These are phyloP conservation scores for Breviolum minutum DNA, from an alignment of 73 alveolate genomes.

Conservation along the genomic window DNA sequence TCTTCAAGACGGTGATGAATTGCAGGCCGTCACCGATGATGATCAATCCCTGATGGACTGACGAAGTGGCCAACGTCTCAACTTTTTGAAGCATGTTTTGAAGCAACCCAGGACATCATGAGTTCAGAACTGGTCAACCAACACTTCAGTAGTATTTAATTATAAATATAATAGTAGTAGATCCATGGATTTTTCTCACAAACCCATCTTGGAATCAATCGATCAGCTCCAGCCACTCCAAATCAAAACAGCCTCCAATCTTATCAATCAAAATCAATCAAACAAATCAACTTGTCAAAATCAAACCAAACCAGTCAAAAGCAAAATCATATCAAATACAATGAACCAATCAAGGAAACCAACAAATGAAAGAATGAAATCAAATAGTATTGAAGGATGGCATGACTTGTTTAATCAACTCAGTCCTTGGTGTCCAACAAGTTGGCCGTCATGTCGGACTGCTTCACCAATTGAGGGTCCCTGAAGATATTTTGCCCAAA, in stretches of 20 bases:
- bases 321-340: too few species aligned
- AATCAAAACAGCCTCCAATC: too few species aligned
- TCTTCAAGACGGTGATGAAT: neutral
- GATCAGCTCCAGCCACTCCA: too few species aligned
- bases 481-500: neutral
- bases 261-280: too few species aligned
- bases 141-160: neutral
- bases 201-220: too few species aligned
- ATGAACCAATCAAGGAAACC: too few species aligned
- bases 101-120: neutral
- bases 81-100: too few species aligned
- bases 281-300: too few species aligned
- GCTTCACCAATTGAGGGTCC: neutral
- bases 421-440: neutral
- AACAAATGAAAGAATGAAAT: too few species aligned
- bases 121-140: neutral
- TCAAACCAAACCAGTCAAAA: too few species aligned
- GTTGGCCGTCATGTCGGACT: neutral
- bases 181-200: too few species aligned
- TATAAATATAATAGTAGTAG: too few species aligned
- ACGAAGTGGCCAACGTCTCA: neutral
- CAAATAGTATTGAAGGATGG: neutral
- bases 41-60: constrained; percentile 2
- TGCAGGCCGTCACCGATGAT: constrained; percentile 31
- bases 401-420: neutral